Conservation (phyloP, 345 rosid species). For the Euphorbia peplus region DNA sequence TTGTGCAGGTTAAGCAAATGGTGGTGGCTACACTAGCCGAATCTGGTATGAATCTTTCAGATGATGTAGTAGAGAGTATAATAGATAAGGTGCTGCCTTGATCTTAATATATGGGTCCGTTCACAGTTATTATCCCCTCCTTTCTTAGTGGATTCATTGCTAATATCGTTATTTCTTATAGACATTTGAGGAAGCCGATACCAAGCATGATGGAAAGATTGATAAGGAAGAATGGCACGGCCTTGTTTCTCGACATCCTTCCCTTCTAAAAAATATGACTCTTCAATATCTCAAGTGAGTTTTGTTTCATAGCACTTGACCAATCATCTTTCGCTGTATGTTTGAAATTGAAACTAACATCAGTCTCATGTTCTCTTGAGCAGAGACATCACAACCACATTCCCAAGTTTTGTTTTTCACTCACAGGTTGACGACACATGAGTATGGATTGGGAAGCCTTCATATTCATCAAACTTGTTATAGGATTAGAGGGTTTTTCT, state of each 20-base stretch:
- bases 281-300: slow-evolving; percentile 24
- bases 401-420: slow-evolving; percentile 97
- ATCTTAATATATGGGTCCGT: background rate
- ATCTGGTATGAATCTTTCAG: slow-evolving; percentile 31
- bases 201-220: slow-evolving; percentile 91
- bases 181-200: slow-evolving; percentile 99
- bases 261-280: slow-evolving; percentile 69
- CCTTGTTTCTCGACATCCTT: slow-evolving; percentile 89
- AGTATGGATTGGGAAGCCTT: slow-evolving; percentile 5
- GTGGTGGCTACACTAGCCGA: slow-evolving; percentile 35
- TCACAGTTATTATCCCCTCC: background rate
- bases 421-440: slow-evolving; percentile 92
- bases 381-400: slow-evolving; percentile 95
- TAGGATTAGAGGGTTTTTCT: too few relatives aligned
- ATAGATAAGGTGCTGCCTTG: slow-evolving; percentile 24
- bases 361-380: background rate
- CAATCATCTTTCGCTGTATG: too few relatives aligned
- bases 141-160: background rate
- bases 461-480: too few relatives aligned
- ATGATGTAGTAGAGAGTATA: slow-evolving; percentile 29
- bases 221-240: slow-evolving; percentile 96
- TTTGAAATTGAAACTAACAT: too few relatives aligned
- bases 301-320: too few relatives aligned
- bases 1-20: slow-evolving; percentile 31
- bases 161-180: slow-evolving; percentile 20